Evolutionary conservation across 192 early-diverging fungal genomes (phyloP).

Genomic region (Coemansia sp.): DNA sequence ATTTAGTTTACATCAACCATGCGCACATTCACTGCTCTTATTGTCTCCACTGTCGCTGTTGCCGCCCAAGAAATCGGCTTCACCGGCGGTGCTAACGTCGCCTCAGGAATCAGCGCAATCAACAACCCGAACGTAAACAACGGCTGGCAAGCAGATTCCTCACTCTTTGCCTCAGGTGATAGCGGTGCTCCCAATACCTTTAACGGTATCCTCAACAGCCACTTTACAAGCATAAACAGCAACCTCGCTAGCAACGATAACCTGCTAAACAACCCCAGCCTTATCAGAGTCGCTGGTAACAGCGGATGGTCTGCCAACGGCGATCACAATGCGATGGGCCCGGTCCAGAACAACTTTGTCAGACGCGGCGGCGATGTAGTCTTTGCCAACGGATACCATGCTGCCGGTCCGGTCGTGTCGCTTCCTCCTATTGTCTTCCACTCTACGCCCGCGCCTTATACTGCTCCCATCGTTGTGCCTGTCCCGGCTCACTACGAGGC

Average conservation of each 20-base stretch:
- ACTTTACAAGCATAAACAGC: slow-evolving; percentile 28
- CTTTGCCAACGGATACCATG: slow-evolving; percentile 17
- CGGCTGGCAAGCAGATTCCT: slow-evolving; percentile 27
- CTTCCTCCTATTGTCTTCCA: slow-evolving; percentile 21
- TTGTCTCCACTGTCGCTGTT: slow-evolving; percentile 15
- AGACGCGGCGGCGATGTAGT: slow-evolving; percentile 25
- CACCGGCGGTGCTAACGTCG: slow-evolving; percentile 15
- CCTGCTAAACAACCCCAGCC: slow-evolving; percentile 31
- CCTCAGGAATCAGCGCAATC: slow-evolving; percentile 34
- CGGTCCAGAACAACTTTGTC: slow-evolving; percentile 27
- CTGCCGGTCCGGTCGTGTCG: not conserved
- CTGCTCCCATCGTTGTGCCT: slow-evolving; percentile 16
- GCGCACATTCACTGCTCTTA: slow-evolving; percentile 23
- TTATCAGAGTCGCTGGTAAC: slow-evolving; percentile 24
- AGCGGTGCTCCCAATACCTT: slow-evolving; percentile 12
- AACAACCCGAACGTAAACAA: slow-evolving; percentile 43
- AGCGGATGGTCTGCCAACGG: slow-evolving; percentile 44
- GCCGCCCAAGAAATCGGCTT: slow-evolving; percentile 38
- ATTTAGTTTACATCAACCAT: not conserved
- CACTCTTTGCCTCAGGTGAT: slow-evolving; percentile 21
- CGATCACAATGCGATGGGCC: slow-evolving; percentile 22
- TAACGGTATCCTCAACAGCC: slow-evolving; percentile 24
- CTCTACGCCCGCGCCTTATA: slow-evolving; percentile 12
- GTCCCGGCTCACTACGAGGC: slow-evolving; percentile 22
- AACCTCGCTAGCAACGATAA: slow-evolving; percentile 31